Percentiles rank a stretch among this genome's conserved stretches.
Evolutionary conservation across 805 yeast genomes (phyloP).

Genomic region (Phaffomyces opuntiae): DNA sequence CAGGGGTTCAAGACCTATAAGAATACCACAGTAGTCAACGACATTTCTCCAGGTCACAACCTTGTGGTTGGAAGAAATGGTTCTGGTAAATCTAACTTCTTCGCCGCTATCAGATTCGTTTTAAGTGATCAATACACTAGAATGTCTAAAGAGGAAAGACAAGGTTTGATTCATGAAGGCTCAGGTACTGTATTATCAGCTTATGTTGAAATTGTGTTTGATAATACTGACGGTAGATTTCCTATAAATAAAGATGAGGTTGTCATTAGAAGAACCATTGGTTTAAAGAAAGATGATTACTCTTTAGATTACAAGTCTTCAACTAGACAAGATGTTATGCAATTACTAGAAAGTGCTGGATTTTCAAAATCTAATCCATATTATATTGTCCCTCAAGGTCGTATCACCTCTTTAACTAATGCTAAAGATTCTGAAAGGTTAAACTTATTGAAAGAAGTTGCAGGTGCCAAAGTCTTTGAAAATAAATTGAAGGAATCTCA

Average conservation of each 20-base stretch:
- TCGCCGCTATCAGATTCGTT: slow-evolving; percentile 91
- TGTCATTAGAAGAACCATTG: slow-evolving; percentile 78
- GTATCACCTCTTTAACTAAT: slow-evolving; percentile 80
- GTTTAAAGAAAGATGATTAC: slow-evolving; percentile 89
- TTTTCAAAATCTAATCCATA: slow-evolving; percentile 87
- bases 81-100: slow-evolving; percentile 94
- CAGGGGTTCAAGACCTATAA: slow-evolving; percentile 94
- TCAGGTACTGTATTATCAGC: slow-evolving; percentile 88
- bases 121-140: slow-evolving; percentile 84
- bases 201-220: slow-evolving; percentile 83
- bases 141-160: slow-evolving; percentile 78
- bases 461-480: slow-evolving; percentile 92
- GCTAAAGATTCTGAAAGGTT: slow-evolving; percentile 83
- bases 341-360: slow-evolving; percentile 84
- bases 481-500: slow-evolving; percentile 67
- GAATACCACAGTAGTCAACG: slow-evolving; percentile 70
- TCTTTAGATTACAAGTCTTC: slow-evolving; percentile 75
- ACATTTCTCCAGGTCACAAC: slow-evolving; percentile 74
- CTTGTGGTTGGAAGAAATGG: slow-evolving; percentile 91
- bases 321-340: slow-evolving; percentile 73
- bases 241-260: slow-evolving; percentile 53
- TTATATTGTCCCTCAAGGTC: slow-evolving; percentile 95
- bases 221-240: slow-evolving; percentile 70
- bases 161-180: slow-evolving; percentile 84
- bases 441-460: slow-evolving; percentile 77